phyloP scores from a whole-genome alignment of 306 rosid species.

The Chamaecrista fasciculata region DNA sequence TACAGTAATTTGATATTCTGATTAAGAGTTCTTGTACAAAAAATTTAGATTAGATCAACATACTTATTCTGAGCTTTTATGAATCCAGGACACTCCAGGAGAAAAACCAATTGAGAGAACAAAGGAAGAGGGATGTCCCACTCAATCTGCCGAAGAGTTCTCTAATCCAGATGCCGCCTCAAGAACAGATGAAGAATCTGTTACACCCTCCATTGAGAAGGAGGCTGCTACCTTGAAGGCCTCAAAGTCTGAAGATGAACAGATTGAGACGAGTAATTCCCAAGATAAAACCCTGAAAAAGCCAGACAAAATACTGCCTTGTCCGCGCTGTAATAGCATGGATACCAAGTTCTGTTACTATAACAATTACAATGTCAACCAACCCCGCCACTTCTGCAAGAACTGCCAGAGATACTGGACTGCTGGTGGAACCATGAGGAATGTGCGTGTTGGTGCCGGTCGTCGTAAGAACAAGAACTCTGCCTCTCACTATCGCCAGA shows the following conservation, averaged over 20 bases:
- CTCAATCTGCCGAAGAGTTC: slow-evolving; percentile 15
- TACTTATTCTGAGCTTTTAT: not conserved
- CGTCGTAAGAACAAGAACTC: slow-evolving; percentile 77
- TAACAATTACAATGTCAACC: slow-evolving; percentile 85
- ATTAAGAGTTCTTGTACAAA: slow-evolving; percentile 14
- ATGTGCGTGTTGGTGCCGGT: slow-evolving; percentile 85
- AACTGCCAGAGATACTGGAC: slow-evolving; percentile 94
- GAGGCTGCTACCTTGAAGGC: slow-evolving; percentile 44
- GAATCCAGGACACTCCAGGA: slow-evolving; percentile 45
- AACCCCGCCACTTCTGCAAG: slow-evolving; percentile 93
- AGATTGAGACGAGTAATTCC: slow-evolving; percentile 46
- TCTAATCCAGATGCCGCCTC: slow-evolving; percentile 23
- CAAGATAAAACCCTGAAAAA: slow-evolving; percentile 60
- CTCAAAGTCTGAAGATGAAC: slow-evolving; percentile 52
- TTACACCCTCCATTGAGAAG: slow-evolving; percentile 42
- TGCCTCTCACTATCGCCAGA: slow-evolving; percentile 48
- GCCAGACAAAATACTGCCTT: slow-evolving; percentile 79
- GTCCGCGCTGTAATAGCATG: slow-evolving; percentile 85
- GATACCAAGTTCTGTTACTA: slow-evolving; percentile 89
- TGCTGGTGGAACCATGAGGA: slow-evolving; percentile 89
- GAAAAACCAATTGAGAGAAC: slow-evolving; percentile 28
- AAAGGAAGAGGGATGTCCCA: slow-evolving; percentile 27
- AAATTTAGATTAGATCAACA: not conserved
- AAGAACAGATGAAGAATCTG: slow-evolving; percentile 33
- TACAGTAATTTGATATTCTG: not conserved